Conservation (phyloP, 805 yeast genomes). For the Komagataella mondaviorum region DNA sequence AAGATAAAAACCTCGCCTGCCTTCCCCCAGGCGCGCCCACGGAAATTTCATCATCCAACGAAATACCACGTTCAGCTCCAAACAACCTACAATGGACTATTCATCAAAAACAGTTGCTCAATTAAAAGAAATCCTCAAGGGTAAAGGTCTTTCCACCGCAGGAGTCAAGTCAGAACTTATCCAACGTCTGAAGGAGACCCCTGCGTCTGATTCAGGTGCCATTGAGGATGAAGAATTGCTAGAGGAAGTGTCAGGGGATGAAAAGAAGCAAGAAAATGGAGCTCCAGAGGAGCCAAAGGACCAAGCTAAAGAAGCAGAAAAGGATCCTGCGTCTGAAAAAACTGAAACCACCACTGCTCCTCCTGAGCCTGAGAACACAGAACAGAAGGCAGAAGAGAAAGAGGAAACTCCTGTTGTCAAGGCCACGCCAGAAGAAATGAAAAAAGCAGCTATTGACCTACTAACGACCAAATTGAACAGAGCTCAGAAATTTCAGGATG, state of each 20-base stretch:
- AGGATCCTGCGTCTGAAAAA: conserved; percentile 8
- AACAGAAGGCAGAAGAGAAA: conserved; percentile 8
- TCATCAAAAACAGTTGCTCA: conserved; percentile 51
- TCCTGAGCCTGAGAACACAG: conserved; percentile 8
- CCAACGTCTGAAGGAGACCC: conserved; percentile 49
- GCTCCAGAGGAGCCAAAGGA: conserved; percentile 3
- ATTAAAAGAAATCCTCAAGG: conserved; percentile 63
- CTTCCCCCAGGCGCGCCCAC: not conserved
- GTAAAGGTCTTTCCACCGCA: conserved; percentile 48
- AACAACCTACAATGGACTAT: not conserved
- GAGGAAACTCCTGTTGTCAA: conserved; percentile 5
- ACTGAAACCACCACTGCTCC: conserved; percentile 5
- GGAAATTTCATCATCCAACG: not conserved
- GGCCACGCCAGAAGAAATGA: conserved; percentile 52
- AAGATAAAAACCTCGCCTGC: not conserved
- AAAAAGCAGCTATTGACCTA: conserved; percentile 51
- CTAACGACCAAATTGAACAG: conserved; percentile 56
- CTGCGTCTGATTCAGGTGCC: conserved; percentile 20
- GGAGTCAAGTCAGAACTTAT: conserved; percentile 79
- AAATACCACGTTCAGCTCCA: not conserved
- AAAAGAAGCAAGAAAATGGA: conserved; percentile 10
- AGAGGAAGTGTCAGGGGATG: conserved; percentile 10
- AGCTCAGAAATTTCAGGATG: conserved; percentile 69
- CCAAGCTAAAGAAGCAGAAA: not conserved
- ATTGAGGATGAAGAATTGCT: not conserved